These are phyloP conservation scores for Lactifluus subvellereus DNA, from an alignment of 768 basidiomycete species.

Conservation along the genomic window DNA sequence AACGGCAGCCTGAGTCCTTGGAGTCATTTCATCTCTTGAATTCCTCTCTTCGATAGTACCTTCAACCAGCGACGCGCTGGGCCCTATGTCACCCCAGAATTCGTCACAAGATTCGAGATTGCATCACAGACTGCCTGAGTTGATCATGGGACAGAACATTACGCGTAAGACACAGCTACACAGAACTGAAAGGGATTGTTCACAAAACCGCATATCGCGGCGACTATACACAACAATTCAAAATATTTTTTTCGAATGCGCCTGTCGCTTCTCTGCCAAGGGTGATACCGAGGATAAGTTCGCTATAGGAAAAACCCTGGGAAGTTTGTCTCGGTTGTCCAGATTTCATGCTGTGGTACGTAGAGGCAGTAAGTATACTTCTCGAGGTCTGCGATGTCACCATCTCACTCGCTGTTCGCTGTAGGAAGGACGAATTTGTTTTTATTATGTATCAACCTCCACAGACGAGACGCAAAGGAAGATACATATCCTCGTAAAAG, in stretches of 20 bases:
- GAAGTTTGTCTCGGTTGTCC: background rate
- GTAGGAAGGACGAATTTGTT: no score
- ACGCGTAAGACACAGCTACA: no score
- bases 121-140: no score
- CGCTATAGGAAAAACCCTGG: background rate
- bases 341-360: background rate
- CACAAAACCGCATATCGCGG: background rate
- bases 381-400: background rate
- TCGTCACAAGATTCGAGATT: no score
- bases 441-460: background rate
- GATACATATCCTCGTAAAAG: background rate
- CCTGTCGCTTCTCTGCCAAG: background rate
- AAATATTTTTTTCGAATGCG: background rate
- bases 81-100: no score
- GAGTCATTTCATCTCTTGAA: no score
- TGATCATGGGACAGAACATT: no score
- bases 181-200: background rate
- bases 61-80: no score
- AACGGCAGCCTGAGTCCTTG: no score
- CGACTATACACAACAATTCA: background rate
- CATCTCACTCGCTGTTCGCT: background rate
- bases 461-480: background rate
- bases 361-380: background rate
- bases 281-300: background rate
- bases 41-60: no score